Base-by-base conservation (phyloP, 352 stramenopile genomes). In the Globisporangium spinosum region DNA sequence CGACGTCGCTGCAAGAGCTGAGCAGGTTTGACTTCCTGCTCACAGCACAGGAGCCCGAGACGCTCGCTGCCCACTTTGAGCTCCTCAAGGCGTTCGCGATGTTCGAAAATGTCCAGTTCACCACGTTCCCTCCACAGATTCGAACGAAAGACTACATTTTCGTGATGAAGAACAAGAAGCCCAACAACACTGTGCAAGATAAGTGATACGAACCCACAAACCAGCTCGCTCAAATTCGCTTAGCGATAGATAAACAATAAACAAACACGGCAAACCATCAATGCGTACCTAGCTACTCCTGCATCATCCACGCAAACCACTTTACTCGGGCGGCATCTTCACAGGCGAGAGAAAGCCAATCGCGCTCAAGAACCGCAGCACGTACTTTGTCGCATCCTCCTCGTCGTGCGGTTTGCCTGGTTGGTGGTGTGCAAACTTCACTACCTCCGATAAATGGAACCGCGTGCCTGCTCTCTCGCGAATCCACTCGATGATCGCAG, bases 11-110 rank as follows among this genome's bases (percentile, higher is more conserved):
- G 2, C 65, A 78, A 9, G 75, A 87, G 25, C 68, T 95, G 3
- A 54, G 58, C 0, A 27, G 69, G 6, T 94, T 87, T 29, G 82
- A 95, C 63, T 93, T 85, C 51, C 20, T 95, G 35, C 64, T 95
- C 38, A 92, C 85, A 20, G 77, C 71, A 0, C 78, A 76, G 27
- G 63, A 76, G 3, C 76, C 83, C 0, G 68, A 64, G 6, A 40
- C 60, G 27, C 58, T 93, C 17, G 56, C 72, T 34, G 45, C 71
- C 0, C 32, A 78, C 23, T 93, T 93, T 60, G 69, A 82, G 57
- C 70, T 87, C 54, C 55, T 93, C 9, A 69, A 71, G 15, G 57
- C 65, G 3, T 82, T 93, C 56, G 61, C 78, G n/a, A 70, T 66
- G 10, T 92, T 93, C 57, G 68, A 81, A 12, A 68, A 71, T 43